Percentiles rank a stretch among this genome's conserved stretches.
Evolutionary conservation across 306 rosid genomes (phyloP).

Genomic region (Bauhinia variegata): DNA sequence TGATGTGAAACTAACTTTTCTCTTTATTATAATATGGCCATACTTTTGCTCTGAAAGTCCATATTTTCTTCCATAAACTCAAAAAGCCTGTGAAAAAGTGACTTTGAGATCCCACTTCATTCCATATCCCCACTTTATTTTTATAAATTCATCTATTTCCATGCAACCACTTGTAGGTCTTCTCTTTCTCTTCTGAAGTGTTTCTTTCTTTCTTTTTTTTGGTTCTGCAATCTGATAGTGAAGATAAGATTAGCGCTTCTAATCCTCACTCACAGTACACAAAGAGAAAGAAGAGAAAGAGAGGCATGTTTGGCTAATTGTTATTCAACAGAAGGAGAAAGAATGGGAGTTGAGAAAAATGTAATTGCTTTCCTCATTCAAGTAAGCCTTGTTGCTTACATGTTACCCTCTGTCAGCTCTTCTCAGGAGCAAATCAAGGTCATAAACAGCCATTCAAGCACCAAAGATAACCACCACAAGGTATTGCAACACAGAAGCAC

Average conservation of each 20-base stretch:
- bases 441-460: conserved; percentile 29
- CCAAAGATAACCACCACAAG: conserved; percentile 45
- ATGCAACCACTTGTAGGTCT: conserved; percentile 32
- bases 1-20: no score
- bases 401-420: conserved; percentile 43
- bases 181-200: conserved; percentile 8
- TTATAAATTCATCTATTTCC: conserved; percentile 41
- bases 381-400: conserved; percentile 45
- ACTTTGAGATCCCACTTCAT: conserved; percentile 52
- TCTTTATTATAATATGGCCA: conserved; percentile 38
- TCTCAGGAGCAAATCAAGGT: conserved; percentile 50
- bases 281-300: not conserved
- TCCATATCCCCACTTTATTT: conserved; percentile 34
- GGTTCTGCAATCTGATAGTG: conserved; percentile 23
- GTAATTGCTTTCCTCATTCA: conserved; percentile 48
- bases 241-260: conserved; percentile 21
- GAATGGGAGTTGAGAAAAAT: conserved; percentile 48
- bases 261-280: conserved; percentile 26
- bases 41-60: conserved; percentile 58
- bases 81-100: conserved; percentile 51
- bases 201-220: conserved; percentile 23
- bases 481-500: conserved; percentile 43
- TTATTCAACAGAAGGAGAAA: conserved; percentile 29
- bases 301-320: not conserved
- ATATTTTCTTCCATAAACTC: conserved; percentile 51